Conservation (phyloP, 2,329 filamentous ascomycete species). For the Acrodontium crateriforme region DNA sequence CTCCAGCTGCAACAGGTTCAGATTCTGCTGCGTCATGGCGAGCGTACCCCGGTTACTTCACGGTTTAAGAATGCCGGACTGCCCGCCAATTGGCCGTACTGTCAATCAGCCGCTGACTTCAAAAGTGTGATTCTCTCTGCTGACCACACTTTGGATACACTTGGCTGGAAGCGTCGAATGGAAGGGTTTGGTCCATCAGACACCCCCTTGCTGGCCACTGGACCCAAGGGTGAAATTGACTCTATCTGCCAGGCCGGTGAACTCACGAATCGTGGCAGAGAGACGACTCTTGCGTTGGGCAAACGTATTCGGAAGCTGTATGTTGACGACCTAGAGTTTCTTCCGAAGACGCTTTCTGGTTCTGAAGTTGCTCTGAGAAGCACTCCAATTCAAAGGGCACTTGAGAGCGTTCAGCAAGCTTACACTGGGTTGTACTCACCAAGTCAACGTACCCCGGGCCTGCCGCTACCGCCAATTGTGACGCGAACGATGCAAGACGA, state of each 20-base stretch:
- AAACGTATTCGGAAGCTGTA: conserved; percentile 36
- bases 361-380: conserved; percentile 25
- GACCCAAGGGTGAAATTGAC: conserved; percentile 58
- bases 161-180: conserved; percentile 56
- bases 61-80: conserved; percentile 58
- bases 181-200: conserved; percentile 61
- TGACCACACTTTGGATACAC: conserved; percentile 42
- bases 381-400: conserved; percentile 36
- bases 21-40: conserved; percentile 43
- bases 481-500: conserved; percentile 33
- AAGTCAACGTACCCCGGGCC: conserved; percentile 26
- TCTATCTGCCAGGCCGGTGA: conserved; percentile 57
- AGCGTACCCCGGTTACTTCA: conserved; percentile 73
- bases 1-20: conserved; percentile 83
- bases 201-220: conserved; percentile 51
- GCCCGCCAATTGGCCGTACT: conserved; percentile 70
- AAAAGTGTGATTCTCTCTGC: conserved; percentile 44
- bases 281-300: conserved; percentile 35
- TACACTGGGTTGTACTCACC: conserved; percentile 36
- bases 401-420: conserved; percentile 37
- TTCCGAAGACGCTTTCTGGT: conserved; percentile 30
- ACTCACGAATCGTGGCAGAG: conserved; percentile 35
- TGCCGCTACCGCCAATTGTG: conserved; percentile 31
- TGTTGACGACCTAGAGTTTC: conserved; percentile 35
- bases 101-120: conserved; percentile 60